phyloP scores from a whole-genome alignment of 2,329 filamentous ascomycete species.

The Venturiaceae sp. region DNA sequence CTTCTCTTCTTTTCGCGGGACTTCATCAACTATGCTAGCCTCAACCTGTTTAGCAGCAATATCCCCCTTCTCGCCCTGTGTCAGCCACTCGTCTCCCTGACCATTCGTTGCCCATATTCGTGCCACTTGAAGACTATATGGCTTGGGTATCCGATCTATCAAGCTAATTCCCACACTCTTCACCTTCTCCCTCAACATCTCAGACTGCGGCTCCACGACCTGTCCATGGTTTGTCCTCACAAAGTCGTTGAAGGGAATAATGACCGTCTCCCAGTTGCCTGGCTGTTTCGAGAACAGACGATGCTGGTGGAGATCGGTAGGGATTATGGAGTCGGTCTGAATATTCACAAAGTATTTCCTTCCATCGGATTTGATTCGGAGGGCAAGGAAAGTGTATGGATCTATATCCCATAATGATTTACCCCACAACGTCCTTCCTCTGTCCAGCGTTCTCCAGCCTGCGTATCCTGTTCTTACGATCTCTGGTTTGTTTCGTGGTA shows the following conservation, averaged over 20 bases:
- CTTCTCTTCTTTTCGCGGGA: not conserved
- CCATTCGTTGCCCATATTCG: conserved; percentile 84
- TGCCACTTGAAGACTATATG: conserved; percentile 79
- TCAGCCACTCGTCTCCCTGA: not conserved
- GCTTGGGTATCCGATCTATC: conserved; percentile 80
- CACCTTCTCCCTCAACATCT: conserved; percentile 79
- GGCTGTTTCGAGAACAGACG: conserved; percentile 68
- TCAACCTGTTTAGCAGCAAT: not conserved
- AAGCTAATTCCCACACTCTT: conserved; percentile 77
- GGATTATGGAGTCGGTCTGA: conserved; percentile 87
- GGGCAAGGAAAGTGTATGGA: conserved; percentile 74
- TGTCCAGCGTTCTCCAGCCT: conserved; percentile 77
- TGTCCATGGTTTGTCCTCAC: conserved; percentile 89
- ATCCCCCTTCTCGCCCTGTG: not conserved
- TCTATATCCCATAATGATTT: conserved; percentile 82
- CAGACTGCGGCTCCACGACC: conserved; percentile 85
- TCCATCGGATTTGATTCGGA: conserved; percentile 84
- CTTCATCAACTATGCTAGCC: not conserved
- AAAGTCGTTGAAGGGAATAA: conserved; percentile 86
- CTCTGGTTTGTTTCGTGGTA: conserved; percentile 65
- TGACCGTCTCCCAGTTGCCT: conserved; percentile 90
- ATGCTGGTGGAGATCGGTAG: conserved; percentile 95
- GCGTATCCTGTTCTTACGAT: conserved; percentile 78
- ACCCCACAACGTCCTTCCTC: conserved; percentile 72
- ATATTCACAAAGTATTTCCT: conserved; percentile 91